Evolutionary conservation across 2,329 filamentous ascomycete genomes (phyloP).

Genomic region (Sporothrix curviconia): DNA sequence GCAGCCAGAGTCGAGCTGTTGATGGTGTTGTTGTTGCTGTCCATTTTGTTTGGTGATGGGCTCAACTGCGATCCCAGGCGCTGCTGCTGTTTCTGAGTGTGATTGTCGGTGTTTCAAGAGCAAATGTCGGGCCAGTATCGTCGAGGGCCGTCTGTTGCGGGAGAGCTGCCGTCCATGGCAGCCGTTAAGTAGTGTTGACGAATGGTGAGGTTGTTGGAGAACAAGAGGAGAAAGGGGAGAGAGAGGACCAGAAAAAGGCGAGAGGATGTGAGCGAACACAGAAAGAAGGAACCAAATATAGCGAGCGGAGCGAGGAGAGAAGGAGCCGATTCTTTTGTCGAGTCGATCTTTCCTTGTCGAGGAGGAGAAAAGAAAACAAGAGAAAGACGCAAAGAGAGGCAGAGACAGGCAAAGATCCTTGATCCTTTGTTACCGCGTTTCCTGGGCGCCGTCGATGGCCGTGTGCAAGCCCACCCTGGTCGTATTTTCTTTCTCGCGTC

Average conservation of each 20-base stretch:
- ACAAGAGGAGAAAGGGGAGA: neutral
- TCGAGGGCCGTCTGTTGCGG: constrained; percentile 10
- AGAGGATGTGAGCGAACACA: neutral
- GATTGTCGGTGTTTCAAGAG: too few species aligned
- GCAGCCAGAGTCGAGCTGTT: too few species aligned
- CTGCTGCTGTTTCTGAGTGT: too few species aligned
- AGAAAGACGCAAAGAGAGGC: neutral
- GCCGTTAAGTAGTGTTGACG: neutral
- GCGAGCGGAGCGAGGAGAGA: neutral
- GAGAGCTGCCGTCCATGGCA: constrained; percentile 15
- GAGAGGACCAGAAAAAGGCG: neutral
- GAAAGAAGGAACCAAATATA: neutral
- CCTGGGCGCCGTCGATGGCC: neutral
- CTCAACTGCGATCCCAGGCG: too few species aligned
- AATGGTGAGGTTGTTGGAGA: too few species aligned
- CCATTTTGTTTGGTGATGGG: too few species aligned
- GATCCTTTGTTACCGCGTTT: constrained; percentile 1
- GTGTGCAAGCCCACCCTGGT: neutral
- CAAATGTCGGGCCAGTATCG: constrained; percentile 14
- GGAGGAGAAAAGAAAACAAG: neutral
- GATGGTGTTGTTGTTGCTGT: neutral
- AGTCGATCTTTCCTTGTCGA: neutral
- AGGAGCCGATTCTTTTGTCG: constrained; percentile 4
- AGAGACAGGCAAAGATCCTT: neutral
- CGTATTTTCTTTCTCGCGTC: neutral